Conservation (phyloP, 495 filamentous ascomycete species). For the Penicillium canariense region DNA sequence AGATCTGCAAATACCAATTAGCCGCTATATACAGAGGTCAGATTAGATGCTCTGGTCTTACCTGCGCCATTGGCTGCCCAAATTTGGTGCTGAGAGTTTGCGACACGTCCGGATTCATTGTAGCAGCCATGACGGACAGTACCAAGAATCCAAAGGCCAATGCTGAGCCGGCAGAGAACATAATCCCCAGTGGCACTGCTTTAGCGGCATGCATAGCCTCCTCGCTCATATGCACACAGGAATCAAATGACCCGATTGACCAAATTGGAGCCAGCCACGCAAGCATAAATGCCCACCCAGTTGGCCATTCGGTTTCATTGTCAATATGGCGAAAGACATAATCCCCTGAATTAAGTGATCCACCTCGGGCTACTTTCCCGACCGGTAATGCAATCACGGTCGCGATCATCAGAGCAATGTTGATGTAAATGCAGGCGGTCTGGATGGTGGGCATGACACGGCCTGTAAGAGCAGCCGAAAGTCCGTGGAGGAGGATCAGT, state of each 20-base stretch:
- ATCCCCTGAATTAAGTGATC: constrained; percentile 31
- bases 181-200: constrained; percentile 60
- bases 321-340: constrained; percentile 42
- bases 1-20: constrained; percentile 25
- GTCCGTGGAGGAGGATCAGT: constrained; percentile 55
- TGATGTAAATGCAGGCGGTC: constrained; percentile 59
- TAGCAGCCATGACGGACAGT: constrained; percentile 42
- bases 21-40: too few relatives aligned
- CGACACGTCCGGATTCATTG: constrained; percentile 37
- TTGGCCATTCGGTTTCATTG: constrained; percentile 60
- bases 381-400: constrained; percentile 66
- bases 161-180: constrained; percentile 39
- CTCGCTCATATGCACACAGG: constrained; percentile 60
- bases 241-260: constrained; percentile 58
- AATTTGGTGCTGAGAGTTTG: constrained; percentile 27
- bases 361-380: constrained; percentile 41
- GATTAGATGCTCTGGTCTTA: neutral
- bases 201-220: constrained; percentile 60
- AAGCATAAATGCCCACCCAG: constrained; percentile 63
- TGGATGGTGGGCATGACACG: constrained; percentile 66
- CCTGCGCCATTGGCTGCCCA: constrained; percentile 49
- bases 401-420: constrained; percentile 60
- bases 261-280: constrained; percentile 65
- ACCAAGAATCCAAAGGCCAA: constrained; percentile 55
- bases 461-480: constrained; percentile 49